Base-by-base conservation (phyloP, 75 land plant genomes). In the Picea glauca region DNA sequence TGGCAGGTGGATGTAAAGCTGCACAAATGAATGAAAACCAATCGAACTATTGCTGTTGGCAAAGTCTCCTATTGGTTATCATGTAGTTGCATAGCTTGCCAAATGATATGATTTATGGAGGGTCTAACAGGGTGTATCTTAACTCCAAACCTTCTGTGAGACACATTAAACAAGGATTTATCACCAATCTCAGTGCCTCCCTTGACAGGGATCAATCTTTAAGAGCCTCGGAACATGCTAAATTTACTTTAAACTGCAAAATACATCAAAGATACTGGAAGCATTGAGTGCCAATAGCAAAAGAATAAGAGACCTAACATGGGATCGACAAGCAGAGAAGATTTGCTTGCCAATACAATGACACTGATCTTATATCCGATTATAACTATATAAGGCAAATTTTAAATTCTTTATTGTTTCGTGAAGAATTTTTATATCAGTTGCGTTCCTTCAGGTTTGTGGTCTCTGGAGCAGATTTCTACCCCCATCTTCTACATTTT, bases 381-480 rank as follows among this genome's bases (percentile, higher is more conserved):
- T 21, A 70, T 70, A 20, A 43, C 23, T 13, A 70, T 35, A 20
- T 66, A 15, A n/a, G 56, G 26, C 11, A 70, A 43, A 35, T 8
- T 70, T n/a, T n/a, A 70, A 20, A 43, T 11, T 38, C 23, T 20
- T 70, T 21, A 40, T 43, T 70, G 50, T n/a, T 70, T 0, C 8
- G 43, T 23, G 13, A 11, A 20, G 4, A 68, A 2, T 20, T 70
- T 70, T 40, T 70, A 43, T 2, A 40, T 5, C 21, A 70, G n/a
- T 21, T 70, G 23, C 40, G 21, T 43, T 70, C 74, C 11, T 70
- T 70, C 18, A 68, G 18, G 74, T 18, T 70, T 43, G 50, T 70
- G 74, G 74, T 20, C 35, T 70, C 74, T 70, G 74, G 26, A 43
- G 50, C 54, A 70, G 50, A 70, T 23, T 70, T 70, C 32, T 40